Percentiles rank a stretch among this genome's conserved stretches.
Evolutionary conservation across 306 rosid genomes (phyloP).

Genomic region (Glycyrrhiza uralensis): DNA sequence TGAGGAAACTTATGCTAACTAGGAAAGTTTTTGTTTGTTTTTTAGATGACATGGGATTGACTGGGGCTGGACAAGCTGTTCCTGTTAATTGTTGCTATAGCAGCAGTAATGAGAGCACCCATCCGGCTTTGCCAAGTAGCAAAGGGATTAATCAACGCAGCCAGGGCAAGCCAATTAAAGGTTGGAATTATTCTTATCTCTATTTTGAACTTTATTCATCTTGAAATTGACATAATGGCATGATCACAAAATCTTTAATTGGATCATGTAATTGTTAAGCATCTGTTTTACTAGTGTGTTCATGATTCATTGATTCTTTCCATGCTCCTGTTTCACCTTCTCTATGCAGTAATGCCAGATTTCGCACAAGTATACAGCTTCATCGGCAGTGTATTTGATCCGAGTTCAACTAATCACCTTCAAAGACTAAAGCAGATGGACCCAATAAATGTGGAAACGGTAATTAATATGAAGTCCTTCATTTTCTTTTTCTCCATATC

Average conservation of each 20-base stretch:
- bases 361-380: constrained; percentile 78
- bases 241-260: not conserved
- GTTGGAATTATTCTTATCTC: constrained; percentile 35
- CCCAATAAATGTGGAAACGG: constrained; percentile 81
- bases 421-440: constrained; percentile 78
- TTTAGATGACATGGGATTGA: constrained; percentile 49
- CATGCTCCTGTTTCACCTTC: constrained; percentile 19
- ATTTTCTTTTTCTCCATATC: not conserved
- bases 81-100: constrained; percentile 54
- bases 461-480: constrained; percentile 34
- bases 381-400: constrained; percentile 88
- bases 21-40: constrained; percentile 13
- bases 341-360: constrained; percentile 72
- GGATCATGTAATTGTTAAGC: not conserved
- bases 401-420: constrained; percentile 56
- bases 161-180: constrained; percentile 44
- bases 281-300: not conserved
- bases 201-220: not conserved
- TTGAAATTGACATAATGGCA: constrained; percentile 7
- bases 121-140: constrained; percentile 34
- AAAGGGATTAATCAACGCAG: constrained; percentile 39
- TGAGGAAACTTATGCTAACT: not conserved
- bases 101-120: constrained; percentile 67
- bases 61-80: constrained; percentile 38
- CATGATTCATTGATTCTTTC: constrained; percentile 15